Percentiles rank a stretch among this genome's conserved stretches.
phyloP scores from a whole-genome alignment of 305 asterid species.

The Rubia tinctorum region DNA sequence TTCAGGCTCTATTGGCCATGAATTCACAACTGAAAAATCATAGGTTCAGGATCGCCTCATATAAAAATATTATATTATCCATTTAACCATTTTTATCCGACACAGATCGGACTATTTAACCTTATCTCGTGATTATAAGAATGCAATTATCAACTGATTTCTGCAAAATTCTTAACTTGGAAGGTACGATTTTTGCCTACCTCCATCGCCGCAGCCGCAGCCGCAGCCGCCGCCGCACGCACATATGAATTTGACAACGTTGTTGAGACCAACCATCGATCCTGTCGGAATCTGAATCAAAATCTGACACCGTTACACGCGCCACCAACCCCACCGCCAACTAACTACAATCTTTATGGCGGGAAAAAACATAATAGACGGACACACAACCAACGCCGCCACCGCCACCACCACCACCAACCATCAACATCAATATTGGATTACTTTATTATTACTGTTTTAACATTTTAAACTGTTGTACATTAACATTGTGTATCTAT shows the following conservation, averaged over 20 bases:
- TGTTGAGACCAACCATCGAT: slow-evolving; percentile 23
- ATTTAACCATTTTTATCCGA: too few species aligned
- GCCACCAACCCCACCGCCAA: slow-evolving; percentile 18
- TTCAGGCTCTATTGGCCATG: neutral
- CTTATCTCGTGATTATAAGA: too few species aligned
- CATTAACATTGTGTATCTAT: neutral
- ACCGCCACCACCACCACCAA: slow-evolving; percentile 4
- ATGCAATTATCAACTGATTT: neutral
- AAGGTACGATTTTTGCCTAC: slow-evolving; percentile 1
- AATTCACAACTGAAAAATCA: slow-evolving; percentile 4
- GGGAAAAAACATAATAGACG: neutral
- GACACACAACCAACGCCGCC: neutral
- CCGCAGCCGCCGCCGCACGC: slow-evolving; percentile 26
- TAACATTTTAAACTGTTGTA: neutral
- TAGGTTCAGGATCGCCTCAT: slow-evolving; percentile 1
- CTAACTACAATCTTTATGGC: neutral
- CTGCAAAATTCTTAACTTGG: slow-evolving; percentile 11
- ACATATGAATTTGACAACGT: slow-evolving; percentile 27
- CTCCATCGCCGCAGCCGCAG: slow-evolving; percentile 24
- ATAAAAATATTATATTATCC: too few species aligned
- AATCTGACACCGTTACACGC: slow-evolving; percentile 5
- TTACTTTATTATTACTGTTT: neutral
- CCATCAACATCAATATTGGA: slow-evolving; percentile 7
- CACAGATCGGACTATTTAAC: neutral
- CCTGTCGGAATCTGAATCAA: slow-evolving; percentile 7